Conservation (phyloP, 306 rosid species). For the Pterocarpus macrocarpus region DNA sequence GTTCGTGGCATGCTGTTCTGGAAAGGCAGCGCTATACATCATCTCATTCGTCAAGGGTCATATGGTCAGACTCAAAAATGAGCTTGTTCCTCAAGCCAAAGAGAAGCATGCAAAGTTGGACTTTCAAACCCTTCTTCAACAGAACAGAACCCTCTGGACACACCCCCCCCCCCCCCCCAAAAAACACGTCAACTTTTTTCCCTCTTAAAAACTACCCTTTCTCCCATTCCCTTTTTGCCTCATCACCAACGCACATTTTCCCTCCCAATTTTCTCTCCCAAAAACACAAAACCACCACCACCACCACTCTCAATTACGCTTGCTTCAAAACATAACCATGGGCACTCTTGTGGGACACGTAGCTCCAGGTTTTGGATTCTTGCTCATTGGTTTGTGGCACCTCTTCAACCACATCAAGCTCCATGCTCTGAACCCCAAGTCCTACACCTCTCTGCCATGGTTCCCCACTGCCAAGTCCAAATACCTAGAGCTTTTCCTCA, state of each 20-base stretch:
- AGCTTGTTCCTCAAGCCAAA: background rate
- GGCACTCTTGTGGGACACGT: conserved; percentile 82
- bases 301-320: too few species aligned
- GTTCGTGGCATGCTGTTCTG: conserved; percentile 16
- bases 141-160: conserved; percentile 29
- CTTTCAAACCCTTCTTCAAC: background rate
- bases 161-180: background rate
- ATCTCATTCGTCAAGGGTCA: conserved; percentile 29
- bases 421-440: conserved; percentile 50
- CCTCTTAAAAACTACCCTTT: conserved; percentile 3
- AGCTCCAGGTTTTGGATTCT: conserved; percentile 76
- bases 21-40: conserved; percentile 38
- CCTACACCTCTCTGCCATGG: conserved; percentile 64
- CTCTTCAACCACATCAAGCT: conserved; percentile 80
- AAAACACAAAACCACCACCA: background rate
- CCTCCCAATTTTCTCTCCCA: conserved; percentile 6
- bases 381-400: conserved; percentile 82
- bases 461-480: conserved; percentile 60
- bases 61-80: conserved; percentile 2
- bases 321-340: conserved; percentile 43
- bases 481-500: conserved; percentile 67
- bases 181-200: background rate
- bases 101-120: conserved; percentile 29
- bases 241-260: conserved; percentile 10
- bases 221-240: background rate